phyloP scores from a whole-genome alignment of 371 early-diverging fungal species.

The Conidiobolus incongruus region DNA sequence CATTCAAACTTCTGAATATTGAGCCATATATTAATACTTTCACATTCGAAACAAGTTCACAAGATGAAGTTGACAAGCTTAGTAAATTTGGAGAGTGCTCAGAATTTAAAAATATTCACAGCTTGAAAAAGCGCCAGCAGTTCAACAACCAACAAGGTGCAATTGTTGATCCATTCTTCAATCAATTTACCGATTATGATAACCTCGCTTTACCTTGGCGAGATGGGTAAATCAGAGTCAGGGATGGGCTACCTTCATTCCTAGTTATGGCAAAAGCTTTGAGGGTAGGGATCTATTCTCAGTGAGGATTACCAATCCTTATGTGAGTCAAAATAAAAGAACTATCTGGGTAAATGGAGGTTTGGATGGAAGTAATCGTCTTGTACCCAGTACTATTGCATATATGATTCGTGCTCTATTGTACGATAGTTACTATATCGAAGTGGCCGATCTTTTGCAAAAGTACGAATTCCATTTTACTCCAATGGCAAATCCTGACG shows the following conservation, averaged over 20 bases:
- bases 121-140: no score
- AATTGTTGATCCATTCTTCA: neutral
- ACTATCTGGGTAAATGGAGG: constrained; percentile 3
- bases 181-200: neutral
- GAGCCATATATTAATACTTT: no score
- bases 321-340: neutral
- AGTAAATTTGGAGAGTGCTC: no score
- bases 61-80: no score
- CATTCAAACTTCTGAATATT: no score
- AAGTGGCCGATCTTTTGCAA: constrained; percentile 9
- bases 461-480: constrained; percentile 20
- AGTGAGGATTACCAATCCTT: neutral
- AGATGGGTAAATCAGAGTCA: neutral
- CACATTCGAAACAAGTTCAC: no score
- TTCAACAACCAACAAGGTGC: neutral
- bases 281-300: constrained; percentile 2
- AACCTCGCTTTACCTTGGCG: neutral
- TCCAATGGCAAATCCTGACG: constrained; percentile 33
- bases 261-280: neutral
- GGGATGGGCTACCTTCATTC: constrained; percentile 1
- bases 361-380: constrained; percentile 4
- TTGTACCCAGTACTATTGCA: neutral
- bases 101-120: no score
- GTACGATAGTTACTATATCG: neutral
- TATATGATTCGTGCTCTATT: constrained; percentile 1